Percentiles rank a stretch among this genome's conserved stretches.
These are phyloP conservation scores for Fusarium nurragi DNA, from an alignment of 2,329 filamentous ascomycete species.

Conservation along the genomic window DNA sequence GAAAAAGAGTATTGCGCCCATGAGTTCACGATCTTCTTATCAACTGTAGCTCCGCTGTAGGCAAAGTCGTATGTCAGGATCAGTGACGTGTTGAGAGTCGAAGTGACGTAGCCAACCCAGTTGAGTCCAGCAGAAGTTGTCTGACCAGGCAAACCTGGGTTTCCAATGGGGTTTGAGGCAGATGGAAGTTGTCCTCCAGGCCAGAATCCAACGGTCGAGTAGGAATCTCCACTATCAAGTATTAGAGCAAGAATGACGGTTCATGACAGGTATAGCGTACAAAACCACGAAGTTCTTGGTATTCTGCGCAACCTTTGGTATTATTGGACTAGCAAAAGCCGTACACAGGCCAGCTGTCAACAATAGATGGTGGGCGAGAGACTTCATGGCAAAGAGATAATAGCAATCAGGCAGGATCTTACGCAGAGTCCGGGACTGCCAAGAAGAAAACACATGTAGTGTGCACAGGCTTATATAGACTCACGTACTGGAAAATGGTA, in stretches of 20 bases:
- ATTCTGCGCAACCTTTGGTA: neutral
- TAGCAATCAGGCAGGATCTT: neutral
- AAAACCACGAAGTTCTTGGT: constrained; percentile 23
- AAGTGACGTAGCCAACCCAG: constrained; percentile 34
- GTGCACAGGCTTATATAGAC: neutral
- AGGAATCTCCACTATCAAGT: constrained; percentile 25
- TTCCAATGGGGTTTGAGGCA: constrained; percentile 24
- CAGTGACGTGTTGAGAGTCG: constrained; percentile 24
- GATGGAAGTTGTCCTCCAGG: constrained; percentile 24
- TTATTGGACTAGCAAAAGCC: neutral
- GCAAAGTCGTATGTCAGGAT: constrained; percentile 38
- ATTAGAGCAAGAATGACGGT: neutral
- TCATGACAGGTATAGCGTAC: neutral
- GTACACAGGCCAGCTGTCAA: neutral
- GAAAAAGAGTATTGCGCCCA: constrained; percentile 31
- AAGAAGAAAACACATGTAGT: neutral
- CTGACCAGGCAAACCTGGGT: constrained; percentile 28
- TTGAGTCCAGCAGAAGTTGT: constrained; percentile 35
- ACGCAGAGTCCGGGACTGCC: neutral
- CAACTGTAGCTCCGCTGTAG: constrained; percentile 33
- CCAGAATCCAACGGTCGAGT: constrained; percentile 34
- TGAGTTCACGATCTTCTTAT: constrained; percentile 33
- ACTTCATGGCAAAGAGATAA: neutral
- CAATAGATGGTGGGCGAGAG: neutral
- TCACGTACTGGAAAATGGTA: neutral